A percentile compares a stretch with the other conserved stretches of the same genome.
phyloP scores from a whole-genome alignment of 371 early-diverging fungal species.

The Thermomucor indicae-seudaticae region DNA sequence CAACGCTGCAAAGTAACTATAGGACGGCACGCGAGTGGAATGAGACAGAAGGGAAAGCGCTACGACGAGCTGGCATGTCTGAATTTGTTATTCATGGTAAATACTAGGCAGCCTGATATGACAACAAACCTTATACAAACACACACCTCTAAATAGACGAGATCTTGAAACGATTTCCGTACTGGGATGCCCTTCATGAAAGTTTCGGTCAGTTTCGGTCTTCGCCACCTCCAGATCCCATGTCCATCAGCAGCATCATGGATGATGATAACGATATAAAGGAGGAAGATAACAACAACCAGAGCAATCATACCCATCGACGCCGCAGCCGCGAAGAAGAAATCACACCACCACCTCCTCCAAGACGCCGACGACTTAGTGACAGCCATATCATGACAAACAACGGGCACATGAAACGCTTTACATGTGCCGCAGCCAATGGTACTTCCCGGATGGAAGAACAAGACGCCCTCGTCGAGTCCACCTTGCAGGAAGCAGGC shows the following conservation, averaged over 20 bases:
- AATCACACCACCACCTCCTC: conserved; percentile 1
- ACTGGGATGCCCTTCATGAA: conserved; percentile 43
- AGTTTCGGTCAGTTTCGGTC: conserved; percentile 19
- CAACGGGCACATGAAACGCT: background rate
- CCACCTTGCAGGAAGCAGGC: conserved; percentile 34
- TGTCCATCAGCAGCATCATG: conserved; percentile 42
- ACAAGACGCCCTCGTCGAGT: conserved; percentile 24
- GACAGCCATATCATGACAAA: conserved; percentile 14
- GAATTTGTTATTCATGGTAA: conserved; percentile 18
- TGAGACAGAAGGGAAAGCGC: conserved; percentile 34
- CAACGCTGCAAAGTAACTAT: conserved; percentile 44
- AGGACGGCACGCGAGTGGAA: conserved; percentile 45
- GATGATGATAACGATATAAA: conserved; percentile 15
- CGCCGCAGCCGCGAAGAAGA: background rate
- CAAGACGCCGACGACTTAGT: conserved; percentile 19
- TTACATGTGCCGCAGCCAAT: background rate
- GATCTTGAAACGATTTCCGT: conserved; percentile 43
- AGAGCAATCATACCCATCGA: conserved; percentile 4
- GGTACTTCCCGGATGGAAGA: conserved; percentile 1
- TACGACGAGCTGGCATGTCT: conserved; percentile 32
- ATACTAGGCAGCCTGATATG: too few species aligned
- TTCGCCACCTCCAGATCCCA: conserved; percentile 16
- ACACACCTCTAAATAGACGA: conserved; percentile 25
- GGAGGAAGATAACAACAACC: conserved; percentile 14
- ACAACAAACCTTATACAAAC: conserved; percentile 4